Conservation (phyloP, 352 stramenopile genomes). For the Phytophthora vignae region DNA sequence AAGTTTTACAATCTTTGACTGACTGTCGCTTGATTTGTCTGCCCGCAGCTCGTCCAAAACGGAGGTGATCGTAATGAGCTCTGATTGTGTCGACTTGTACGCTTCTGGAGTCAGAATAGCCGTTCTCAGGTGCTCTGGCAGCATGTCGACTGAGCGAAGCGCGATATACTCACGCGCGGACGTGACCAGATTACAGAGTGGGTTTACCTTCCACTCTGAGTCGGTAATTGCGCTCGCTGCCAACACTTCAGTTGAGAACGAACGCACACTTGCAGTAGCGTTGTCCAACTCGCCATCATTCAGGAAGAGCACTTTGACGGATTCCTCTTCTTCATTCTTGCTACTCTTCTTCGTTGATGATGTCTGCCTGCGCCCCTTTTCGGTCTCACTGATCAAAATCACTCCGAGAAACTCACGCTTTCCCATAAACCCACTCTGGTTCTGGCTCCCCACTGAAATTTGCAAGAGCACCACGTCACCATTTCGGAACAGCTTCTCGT, state of each 20-base stretch:
- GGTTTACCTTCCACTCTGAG: conserved; percentile 82
- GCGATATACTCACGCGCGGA: conserved; percentile 85
- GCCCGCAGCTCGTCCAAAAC: conserved; percentile 66
- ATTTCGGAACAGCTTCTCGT: conserved; percentile 83
- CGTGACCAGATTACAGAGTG: conserved; percentile 82
- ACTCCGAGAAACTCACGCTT: conserved; percentile 77
- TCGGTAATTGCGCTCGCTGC: conserved; percentile 69
- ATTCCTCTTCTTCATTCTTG: conserved; percentile 70
- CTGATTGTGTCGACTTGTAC: conserved; percentile 84
- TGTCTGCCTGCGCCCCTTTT: conserved; percentile 66
- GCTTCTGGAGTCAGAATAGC: conserved; percentile 82
- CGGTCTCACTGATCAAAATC: conserved; percentile 77
- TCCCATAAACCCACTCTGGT: conserved; percentile 48
- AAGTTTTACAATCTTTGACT: conserved; percentile 64
- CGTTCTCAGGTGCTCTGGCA: conserved; percentile 81
- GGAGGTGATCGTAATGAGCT: conserved; percentile 71
- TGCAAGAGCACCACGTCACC: conserved; percentile 79
- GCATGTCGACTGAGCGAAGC: conserved; percentile 84
- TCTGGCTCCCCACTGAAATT: conserved; percentile 41
- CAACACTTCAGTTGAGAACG: conserved; percentile 75
- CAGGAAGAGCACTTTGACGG: conserved; percentile 79
- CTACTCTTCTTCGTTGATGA: conserved; percentile 46
- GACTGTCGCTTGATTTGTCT: conserved; percentile 29
- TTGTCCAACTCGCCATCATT: conserved; percentile 84
- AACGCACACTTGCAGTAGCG: conserved; percentile 60